Evolutionary conservation across 2,329 filamentous ascomycete genomes (phyloP).

Genomic region (Paecilomyces formosus): DNA sequence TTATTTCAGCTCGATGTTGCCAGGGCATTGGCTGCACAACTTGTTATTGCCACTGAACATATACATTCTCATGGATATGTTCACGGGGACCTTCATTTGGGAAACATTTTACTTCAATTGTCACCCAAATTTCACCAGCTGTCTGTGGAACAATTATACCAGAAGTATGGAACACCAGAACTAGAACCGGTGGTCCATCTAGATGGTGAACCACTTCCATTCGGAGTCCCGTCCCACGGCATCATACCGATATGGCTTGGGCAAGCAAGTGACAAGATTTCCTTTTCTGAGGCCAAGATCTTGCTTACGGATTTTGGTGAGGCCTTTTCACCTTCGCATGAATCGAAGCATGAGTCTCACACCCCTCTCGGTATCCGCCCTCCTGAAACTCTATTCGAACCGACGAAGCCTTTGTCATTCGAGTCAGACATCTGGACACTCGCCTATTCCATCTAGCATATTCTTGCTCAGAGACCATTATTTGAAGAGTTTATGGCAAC

Average conservation of each 20-base stretch:
- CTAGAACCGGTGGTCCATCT: constrained; percentile 11
- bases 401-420: constrained; percentile 13
- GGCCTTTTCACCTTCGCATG: constrained; percentile 21
- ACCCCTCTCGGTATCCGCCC: constrained; percentile 22
- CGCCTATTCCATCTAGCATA: constrained; percentile 27
- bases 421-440: constrained; percentile 36
- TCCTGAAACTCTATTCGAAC: constrained; percentile 31
- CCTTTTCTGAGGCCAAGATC: constrained; percentile 18
- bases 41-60: constrained; percentile 23
- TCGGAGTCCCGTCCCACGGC: constrained; percentile 21
- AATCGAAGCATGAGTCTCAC: constrained; percentile 17
- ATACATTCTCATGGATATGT: constrained; percentile 21
- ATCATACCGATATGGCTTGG: constrained; percentile 29
- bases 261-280: constrained; percentile 20
- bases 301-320: constrained; percentile 30
- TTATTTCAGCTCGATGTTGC: constrained; percentile 17
- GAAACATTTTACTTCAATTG: constrained; percentile 25
- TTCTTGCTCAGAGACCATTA: constrained; percentile 24
- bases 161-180: constrained; percentile 13
- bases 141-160: constrained; percentile 11
- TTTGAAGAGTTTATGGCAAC: constrained; percentile 20
- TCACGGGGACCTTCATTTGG: constrained; percentile 29
- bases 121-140: constrained; percentile 11
- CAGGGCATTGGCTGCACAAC: constrained; percentile 17
- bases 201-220: constrained; percentile 15